Evolutionary conservation across 2,329 filamentous ascomycete species (phyloP), one percentile per base, ranked within the genome.

Genomic region (Phyllosticta citrichinensis): DNA sequence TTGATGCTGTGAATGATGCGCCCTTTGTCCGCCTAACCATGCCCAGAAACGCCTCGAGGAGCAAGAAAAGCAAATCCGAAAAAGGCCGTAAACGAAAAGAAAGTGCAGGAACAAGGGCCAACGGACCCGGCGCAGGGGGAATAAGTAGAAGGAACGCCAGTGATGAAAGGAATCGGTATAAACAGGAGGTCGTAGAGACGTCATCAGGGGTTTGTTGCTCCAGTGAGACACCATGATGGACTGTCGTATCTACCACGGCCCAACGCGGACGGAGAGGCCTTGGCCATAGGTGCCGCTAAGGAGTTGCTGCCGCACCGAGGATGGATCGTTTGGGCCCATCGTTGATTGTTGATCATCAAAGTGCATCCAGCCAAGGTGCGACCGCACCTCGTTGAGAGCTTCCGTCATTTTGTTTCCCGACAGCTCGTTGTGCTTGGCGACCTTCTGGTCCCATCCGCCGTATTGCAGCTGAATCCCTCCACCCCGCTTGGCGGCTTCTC

Each of bases 401-500:
- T 85, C 83, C 64, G 87, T 85, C 74, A 99, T 82, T 68, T 89
- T 88, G 25, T 91, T 91, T 52, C 87, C 87, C 5, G 91, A 93
- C 65, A 87, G 85, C 66, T 94, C 86, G 70, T 97, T 93, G 76
- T 99, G 94, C 70, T 90, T 91, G 25, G 85, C 80, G 53, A 99
- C 78, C 67, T 86, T 89, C 73, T 94, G 87, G 68, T 97, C 93
- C 94, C 94, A 99, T 62, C 89, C 89, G 58, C 89, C 91, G 55
- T 91, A 89, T 69, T 96, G 89, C 65, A 99, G 71, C 65, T 90
- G 86, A 68, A 97, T 94, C 35, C 94, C 94, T 27, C 91, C 92
- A 11, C 91, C 93, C 66, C 89, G 84, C 78, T 97, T 97, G 22
- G 88, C 87, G 1, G 91, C 91, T 74, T 99, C 94, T 63, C 87